These are phyloP conservation scores for Mortierella sp. DNA, from an alignment of 371 early-diverging fungal genomes.

Conservation along the genomic window DNA sequence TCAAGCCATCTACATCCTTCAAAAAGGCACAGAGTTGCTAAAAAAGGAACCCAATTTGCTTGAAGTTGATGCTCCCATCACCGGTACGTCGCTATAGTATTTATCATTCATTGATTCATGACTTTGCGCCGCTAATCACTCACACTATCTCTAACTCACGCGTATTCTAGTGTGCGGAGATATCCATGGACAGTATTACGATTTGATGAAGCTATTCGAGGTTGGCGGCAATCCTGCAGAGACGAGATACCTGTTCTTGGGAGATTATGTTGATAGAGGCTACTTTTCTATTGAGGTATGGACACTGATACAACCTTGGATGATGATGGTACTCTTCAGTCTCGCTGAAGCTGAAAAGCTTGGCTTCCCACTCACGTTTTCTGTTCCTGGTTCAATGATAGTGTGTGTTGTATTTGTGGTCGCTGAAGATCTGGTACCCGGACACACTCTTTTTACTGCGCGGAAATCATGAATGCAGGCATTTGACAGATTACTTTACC, in stretches of 20 bases:
- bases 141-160: not conserved
- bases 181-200: slow-evolving; percentile 99
- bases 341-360: too few species aligned
- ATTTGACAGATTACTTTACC: slow-evolving; percentile 98
- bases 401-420: slow-evolving; percentile 92
- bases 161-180: slow-evolving; percentile 91
- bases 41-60: slow-evolving; percentile 86
- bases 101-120: too few species aligned
- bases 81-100: slow-evolving; percentile 62
- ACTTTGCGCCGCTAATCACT: not conserved
- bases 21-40: slow-evolving; percentile 77
- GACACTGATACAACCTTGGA: not conserved
- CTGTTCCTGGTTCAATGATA: slow-evolving; percentile 29
- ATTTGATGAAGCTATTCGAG: slow-evolving; percentile 98
- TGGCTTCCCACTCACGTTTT: not conserved
- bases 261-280: slow-evolving; percentile 99
- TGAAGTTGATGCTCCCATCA: slow-evolving; percentile 91
- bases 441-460: slow-evolving; percentile 91
- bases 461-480: slow-evolving; percentile 99
- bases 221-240: slow-evolving; percentile 94
- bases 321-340: too few species aligned
- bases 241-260: slow-evolving; percentile 92
- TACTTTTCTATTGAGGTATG: slow-evolving; percentile 89
- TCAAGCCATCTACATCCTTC: slow-evolving; percentile 89
- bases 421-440: slow-evolving; percentile 95